Evolutionary conservation across 345 rosid species (phyloP).

Genomic region (Lagerstroemia speciosa): DNA sequence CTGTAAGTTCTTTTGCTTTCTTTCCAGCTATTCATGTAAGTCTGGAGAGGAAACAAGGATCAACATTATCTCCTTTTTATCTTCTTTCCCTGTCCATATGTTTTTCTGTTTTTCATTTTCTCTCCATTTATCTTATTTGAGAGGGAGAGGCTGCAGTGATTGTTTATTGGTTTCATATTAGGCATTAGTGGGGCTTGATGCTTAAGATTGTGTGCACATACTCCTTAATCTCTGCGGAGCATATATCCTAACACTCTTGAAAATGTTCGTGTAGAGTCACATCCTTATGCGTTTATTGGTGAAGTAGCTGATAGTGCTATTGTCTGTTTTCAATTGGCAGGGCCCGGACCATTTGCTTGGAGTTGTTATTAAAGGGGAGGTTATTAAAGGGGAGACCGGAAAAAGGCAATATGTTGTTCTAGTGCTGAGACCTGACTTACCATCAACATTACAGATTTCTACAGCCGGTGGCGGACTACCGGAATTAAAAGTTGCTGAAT

Average conservation of each 20-base stretch:
- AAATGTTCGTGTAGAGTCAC: neutral
- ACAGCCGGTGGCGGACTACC: conserved; percentile 26
- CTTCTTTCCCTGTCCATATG: neutral
- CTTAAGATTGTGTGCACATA: neutral
- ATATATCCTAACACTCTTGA: neutral
- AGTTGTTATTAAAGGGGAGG: conserved; percentile 54
- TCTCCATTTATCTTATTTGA: neutral
- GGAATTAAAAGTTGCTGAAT: conserved; percentile 43
- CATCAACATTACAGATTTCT: conserved; percentile 34
- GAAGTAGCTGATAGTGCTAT: neutral
- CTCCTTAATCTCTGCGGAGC: neutral
- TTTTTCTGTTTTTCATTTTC: neutral
- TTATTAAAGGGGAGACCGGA: conserved; percentile 44
- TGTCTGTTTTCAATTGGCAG: conserved; percentile 30
- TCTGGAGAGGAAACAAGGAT: neutral
- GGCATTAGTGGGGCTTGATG: neutral
- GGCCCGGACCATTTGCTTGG: conserved; percentile 80
- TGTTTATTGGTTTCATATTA: neutral
- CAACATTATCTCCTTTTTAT: neutral
- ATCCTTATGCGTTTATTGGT: neutral
- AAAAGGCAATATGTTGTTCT: conserved; percentile 58
- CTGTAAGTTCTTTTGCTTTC: conserved; percentile 33
- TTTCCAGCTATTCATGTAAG: neutral
- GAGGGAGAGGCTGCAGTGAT: neutral
- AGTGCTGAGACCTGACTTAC: conserved; percentile 65